Base-by-base conservation (phyloP, 116 monocot species). In the Zostera marina region DNA sequence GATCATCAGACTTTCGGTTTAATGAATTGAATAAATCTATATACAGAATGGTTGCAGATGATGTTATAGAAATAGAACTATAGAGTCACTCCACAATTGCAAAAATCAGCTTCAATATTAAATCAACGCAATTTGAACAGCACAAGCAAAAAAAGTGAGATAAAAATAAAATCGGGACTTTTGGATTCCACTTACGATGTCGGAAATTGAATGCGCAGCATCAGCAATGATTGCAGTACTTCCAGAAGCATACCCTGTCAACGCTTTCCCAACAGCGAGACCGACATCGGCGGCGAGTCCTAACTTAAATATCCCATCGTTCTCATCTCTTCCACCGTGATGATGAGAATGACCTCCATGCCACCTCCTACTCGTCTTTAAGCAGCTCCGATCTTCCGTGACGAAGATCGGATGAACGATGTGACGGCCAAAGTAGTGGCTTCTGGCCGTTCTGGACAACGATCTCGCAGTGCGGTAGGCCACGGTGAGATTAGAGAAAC, bases 171-270 rank as follows among this genome's bases (percentile, higher is more conserved):
- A 8, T 6, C 8, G 20, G 17, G 51, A 19, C 19, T 13, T 51
- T 51, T 9, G 32, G 15, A 38, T 41, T 66, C 48, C 49, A 61
- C 84, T 63, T 53, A 96, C 96, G 22, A 96, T 64, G 61, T 96
- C 96, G 54, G 96, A 85, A 52, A 82, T 52, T 42, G 96, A 96
- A 57, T 96, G 96, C 8, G 90, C 96, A 11, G 90, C 96, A 44
- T 90, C 90, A 12, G 96, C 96, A 39, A 83, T 45, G 64, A 98
- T 80, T 22, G 86, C 90, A 47, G 90, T 86, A 70, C 85, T 86
- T 54, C 86, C 90, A 21, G 78, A 73, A 58, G 87, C 23, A 63
- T 83, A 89, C 3, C 86, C 87, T 1, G 86, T 76, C 61, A 83
- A 13, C 62, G 76, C 65, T 54, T 91, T 91, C n/a, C 86, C 98